Base-by-base conservation (phyloP, 225 moss, liverwort and hornwort genomes). In the Physcomitrium patens region DNA sequence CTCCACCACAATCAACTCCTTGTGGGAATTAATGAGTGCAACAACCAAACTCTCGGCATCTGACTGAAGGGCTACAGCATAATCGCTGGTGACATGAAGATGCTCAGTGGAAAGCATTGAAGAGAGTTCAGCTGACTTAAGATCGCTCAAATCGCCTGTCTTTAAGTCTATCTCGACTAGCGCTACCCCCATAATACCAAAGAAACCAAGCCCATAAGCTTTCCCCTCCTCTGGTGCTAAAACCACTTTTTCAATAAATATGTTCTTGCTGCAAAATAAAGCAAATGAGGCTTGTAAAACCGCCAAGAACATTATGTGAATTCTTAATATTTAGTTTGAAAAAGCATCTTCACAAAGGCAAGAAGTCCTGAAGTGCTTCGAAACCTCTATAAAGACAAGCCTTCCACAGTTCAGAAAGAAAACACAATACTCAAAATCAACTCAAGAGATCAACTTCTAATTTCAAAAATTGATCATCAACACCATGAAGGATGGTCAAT, bases 151-250 rank as follows among this genome's bases (percentile, higher is more conserved):
- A 52, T 77, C 81, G 56, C 97, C 94, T 69, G 76, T 82, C 64
- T 71, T 90, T 10, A 87, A 76, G 84, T 94, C 86, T 72, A 99
- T 84, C 70, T 87, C 94, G 65, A 91, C 84, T 27, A 85, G 68
- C 9, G 86, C 89, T 65, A 99, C 50, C 64, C 90, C 95, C 74
- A 78, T 84, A 53, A 81, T 86, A 65, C 89, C 86, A 54, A 80
- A 81, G 18, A 91, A 93, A 59, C 97, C 97, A 80, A 89, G 80
- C n/a, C 84, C 97, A 62, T 82, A 89, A 54, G 93, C 89, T 69
- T 81, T 88, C 45, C 80, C 79, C 70, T 86, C 82, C 55, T 92
- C 80, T 20, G 83, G 24, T 70, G 84, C 75, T 69, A 89, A 62
- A 13, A 84, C 79, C 58, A 87, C 44, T 70, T 78, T 84, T 68